Evolutionary conservation across 257 asterid species (phyloP).

Genomic region (Ballota nigra): DNA sequence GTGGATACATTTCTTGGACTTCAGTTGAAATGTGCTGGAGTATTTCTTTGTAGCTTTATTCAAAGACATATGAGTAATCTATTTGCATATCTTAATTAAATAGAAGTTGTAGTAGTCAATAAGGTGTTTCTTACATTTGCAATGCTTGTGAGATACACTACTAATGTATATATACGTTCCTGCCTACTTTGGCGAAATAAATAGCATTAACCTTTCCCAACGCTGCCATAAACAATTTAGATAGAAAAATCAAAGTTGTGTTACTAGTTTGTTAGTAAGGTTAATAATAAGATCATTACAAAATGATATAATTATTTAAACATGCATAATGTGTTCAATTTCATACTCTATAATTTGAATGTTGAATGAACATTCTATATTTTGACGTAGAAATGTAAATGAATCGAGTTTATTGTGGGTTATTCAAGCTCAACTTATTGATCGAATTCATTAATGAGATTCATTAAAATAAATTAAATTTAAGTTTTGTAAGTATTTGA

Average conservation of each 20-base stretch:
- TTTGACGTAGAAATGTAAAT: too few species aligned
- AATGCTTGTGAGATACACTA: not conserved
- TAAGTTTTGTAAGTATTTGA: too few species aligned
- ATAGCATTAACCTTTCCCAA: not conserved
- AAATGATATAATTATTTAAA: too few species aligned
- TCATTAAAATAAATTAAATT: too few species aligned
- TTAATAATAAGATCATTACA: not conserved
- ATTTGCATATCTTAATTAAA: not conserved
- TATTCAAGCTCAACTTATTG: too few species aligned
- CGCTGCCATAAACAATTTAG: too few species aligned
- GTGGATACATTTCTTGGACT: not conserved
- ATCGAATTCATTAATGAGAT: too few species aligned
- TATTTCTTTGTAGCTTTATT: not conserved
- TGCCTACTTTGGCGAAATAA: not conserved
- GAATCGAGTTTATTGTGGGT: too few species aligned
- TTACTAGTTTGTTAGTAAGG: not conserved
- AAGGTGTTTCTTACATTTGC: not conserved
- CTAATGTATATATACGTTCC: conserved; percentile 19
- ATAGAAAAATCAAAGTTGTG: not conserved
- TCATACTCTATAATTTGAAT: not conserved
- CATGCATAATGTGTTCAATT: too few species aligned
- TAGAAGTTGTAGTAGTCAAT: conserved; percentile 6
- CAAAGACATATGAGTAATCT: not conserved
- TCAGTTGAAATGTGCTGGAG: not conserved
- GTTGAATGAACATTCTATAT: not conserved